A percentile compares a stretch with the other conserved stretches of the same genome.
These are phyloP conservation scores for Skeletonema marinoi DNA, from an alignment of 108 stramenopile genomes.

Conservation along the genomic window DNA sequence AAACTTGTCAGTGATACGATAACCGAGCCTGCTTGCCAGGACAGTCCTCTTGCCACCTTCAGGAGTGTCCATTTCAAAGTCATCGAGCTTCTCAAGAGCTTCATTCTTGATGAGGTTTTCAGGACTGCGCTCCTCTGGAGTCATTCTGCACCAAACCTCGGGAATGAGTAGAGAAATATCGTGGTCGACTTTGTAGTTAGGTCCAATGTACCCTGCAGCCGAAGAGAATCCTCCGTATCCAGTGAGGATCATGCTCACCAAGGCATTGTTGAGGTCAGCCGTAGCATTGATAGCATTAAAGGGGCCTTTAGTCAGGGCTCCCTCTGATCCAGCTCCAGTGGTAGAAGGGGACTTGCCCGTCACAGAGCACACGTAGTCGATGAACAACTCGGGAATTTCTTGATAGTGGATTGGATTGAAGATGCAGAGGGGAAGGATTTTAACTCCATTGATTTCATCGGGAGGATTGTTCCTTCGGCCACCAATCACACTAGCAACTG, in stretches of 20 bases:
- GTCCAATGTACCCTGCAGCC: slow-evolving; percentile 64
- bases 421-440: slow-evolving; percentile 59
- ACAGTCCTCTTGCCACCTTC: slow-evolving; percentile 45
- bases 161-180: slow-evolving; percentile 55
- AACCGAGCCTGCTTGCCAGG: slow-evolving; percentile 56
- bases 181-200: slow-evolving; percentile 63
- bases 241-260: slow-evolving; percentile 61
- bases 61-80: slow-evolving; percentile 48
- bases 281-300: slow-evolving; percentile 67
- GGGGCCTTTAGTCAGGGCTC: slow-evolving; percentile 57
- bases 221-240: slow-evolving; percentile 56
- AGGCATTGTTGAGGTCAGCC: slow-evolving; percentile 60
- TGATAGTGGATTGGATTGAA: slow-evolving; percentile 67
- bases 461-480: slow-evolving; percentile 66
- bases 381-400: slow-evolving; percentile 61
- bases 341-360: slow-evolving; percentile 61
- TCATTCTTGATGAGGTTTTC: slow-evolving; percentile 51
- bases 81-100: slow-evolving; percentile 54
- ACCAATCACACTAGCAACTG: slow-evolving; percentile 60
- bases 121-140: slow-evolving; percentile 49
- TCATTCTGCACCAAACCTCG: slow-evolving; percentile 67
- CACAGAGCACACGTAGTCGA: slow-evolving; percentile 63
- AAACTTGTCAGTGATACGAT: slow-evolving; percentile 57
- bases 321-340: slow-evolving; percentile 61
- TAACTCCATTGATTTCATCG: slow-evolving; percentile 56